Evolutionary conservation across 768 basidiomycete genomes (phyloP), one percentile per base, ranked within the genome.

Genomic region (Trametes elegans): DNA sequence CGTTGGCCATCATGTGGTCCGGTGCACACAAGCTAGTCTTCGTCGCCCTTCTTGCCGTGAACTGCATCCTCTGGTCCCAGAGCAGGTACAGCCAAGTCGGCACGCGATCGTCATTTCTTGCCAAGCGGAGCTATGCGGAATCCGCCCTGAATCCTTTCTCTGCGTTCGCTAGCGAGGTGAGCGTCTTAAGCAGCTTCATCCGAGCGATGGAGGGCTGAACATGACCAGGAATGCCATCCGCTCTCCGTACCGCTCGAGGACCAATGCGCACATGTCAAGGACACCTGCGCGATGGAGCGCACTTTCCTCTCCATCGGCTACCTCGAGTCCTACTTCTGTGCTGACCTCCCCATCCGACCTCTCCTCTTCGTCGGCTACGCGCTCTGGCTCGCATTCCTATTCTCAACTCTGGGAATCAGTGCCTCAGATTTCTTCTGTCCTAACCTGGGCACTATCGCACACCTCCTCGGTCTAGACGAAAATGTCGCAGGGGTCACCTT

Each of bases 371-470:
- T 67, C 3, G 82, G 76, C 35, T 79, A 93, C 58, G 58, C 90
- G 9, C 38, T 88, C 19, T 96, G 93, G 93, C 80, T 93, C 16
- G 61, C 84, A 24, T 97, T 98, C 76, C 84, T 99, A 49, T 98
- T 99, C 75, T 93, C 93, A 19, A 95, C 90, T 31, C 87, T 98
- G 31, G 94, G 94, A 4, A 97, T 97, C 68, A 87, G 86, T 60
- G 94, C 95, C 5, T 90, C 93, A 16, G 96, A 98, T 71, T 98
- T 98, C 74, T 98, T 98, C 78, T 94, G 90, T 47, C 95, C 95
- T 1, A 98, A 99, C 69, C 80, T 99, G 16, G 88, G 90, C 0
- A 92, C 95, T 1, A 88, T 98, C 28, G 85, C 96, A 0, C 81
- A 87, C 45, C 73, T 90, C 3, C 81, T 99, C 4, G 90, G 93